Conservation (phyloP, 768 basidiomycete species). For the Tricholoma bakamatsutake region DNA sequence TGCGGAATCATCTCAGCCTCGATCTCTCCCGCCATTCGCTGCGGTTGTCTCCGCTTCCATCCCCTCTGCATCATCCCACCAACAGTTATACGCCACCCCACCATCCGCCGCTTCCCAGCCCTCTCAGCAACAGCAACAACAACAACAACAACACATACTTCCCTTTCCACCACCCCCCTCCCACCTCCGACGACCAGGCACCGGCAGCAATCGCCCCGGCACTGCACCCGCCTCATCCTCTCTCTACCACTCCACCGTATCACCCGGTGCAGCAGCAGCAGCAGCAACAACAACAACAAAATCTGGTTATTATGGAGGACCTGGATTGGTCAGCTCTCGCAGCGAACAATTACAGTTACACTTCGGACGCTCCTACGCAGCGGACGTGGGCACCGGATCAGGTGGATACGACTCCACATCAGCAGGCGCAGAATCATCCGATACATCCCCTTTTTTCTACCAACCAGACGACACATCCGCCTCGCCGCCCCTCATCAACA, state of each 20-base stretch:
- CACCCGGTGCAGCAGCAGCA: background rate
- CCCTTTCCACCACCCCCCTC: background rate
- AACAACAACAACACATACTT: conserved; percentile 5
- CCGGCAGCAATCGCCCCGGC: conserved; percentile 1
- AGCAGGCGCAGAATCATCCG: conserved; percentile 21
- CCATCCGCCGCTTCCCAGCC: conserved; percentile 3
- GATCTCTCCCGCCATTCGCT: conserved; percentile 47
- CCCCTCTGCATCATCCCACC: conserved; percentile 36
- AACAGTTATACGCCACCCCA: conserved; percentile 6
- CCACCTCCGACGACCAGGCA: background rate
- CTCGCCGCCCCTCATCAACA: conserved; percentile 28
- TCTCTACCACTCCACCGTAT: conserved; percentile 3
- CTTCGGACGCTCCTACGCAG: conserved; percentile 31
- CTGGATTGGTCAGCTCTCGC: background rate
- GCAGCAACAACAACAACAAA: conserved; percentile 1
- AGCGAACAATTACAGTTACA: conserved; percentile 26
- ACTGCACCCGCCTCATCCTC: conserved; percentile 3
- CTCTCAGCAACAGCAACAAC: background rate
- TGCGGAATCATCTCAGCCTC: conserved; percentile 38
- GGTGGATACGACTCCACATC: conserved; percentile 16
- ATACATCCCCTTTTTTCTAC: conserved; percentile 73
- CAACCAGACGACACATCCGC: conserved; percentile 44
- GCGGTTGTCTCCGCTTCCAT: conserved; percentile 42
- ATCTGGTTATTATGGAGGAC: conserved; percentile 3
- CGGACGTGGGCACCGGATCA: conserved; percentile 11